Evolutionary conservation across 148 eudicot species (phyloP).

Genomic region (Rheum nobile): DNA sequence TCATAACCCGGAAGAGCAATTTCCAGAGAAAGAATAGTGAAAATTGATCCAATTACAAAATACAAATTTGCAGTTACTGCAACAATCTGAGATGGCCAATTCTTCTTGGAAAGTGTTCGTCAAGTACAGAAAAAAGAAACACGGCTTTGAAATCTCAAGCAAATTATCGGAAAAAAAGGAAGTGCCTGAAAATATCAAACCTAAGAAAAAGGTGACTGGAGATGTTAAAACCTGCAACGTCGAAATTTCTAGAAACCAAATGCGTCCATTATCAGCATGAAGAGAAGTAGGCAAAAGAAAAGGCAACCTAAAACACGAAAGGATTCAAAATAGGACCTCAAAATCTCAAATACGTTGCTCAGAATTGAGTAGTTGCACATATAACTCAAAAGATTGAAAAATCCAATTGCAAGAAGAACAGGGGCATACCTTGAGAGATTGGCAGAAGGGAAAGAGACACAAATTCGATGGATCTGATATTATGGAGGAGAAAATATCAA

Average conservation of each 20-base stretch:
- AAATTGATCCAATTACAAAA: neutral
- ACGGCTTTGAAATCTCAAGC: neutral
- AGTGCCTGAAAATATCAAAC: neutral
- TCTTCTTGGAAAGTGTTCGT: no score
- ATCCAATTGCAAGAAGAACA: neutral
- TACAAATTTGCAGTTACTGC: neutral
- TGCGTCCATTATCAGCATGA: neutral
- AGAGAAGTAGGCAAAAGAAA: neutral
- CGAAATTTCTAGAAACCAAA: neutral
- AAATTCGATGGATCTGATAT: no score
- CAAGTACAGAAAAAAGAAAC: neutral
- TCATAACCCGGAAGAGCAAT: neutral
- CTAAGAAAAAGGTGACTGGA: neutral
- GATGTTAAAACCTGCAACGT: neutral
- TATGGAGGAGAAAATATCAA: no score
- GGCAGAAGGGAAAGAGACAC: no score
- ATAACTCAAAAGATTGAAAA: neutral
- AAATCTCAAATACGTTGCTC: neutral
- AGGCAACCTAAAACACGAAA: neutral
- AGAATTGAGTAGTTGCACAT: neutral
- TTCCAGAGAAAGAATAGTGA: neutral
- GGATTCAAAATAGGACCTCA: no score
- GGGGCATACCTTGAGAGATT: neutral
- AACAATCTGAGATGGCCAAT: neutral
- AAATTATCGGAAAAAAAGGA: neutral